A percentile compares a stretch with the other conserved stretches of the same genome.
Conservation (phyloP, 148 eudicot species). For the Suaeda aralocaspica region DNA sequence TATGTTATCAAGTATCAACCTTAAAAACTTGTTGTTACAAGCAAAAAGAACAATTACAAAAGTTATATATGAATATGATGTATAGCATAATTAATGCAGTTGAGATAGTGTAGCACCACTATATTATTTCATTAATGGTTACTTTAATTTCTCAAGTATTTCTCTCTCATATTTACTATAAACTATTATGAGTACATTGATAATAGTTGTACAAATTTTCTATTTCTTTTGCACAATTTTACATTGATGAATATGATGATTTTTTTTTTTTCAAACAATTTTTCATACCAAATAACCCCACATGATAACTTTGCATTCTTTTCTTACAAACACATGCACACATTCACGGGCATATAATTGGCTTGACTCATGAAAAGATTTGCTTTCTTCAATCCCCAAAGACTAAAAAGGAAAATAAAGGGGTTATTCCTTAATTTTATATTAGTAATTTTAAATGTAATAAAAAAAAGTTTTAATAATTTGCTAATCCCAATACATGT, state of each 20-base stretch:
- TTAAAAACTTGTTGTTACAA: too few species aligned
- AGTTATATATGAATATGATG: too few species aligned
- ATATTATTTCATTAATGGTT: neutral
- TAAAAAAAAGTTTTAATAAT: neutral
- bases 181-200: too few species aligned
- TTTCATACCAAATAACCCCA: conserved; percentile 19
- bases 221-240: too few species aligned
- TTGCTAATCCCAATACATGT: neutral
- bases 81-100: neutral
- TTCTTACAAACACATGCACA: conserved; percentile 8
- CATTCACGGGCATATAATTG: conserved; percentile 29
- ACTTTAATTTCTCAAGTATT: neutral
- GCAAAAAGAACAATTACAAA: conserved; percentile 11
- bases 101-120: conserved; percentile 2
- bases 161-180: neutral
- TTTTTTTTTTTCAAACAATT: too few species aligned
- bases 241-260: too few species aligned
- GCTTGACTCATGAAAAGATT: conserved; percentile 19
- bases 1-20: too few species aligned
- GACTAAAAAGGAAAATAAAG: too few species aligned
- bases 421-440: neutral
- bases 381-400: neutral
- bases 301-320: conserved; percentile 9
- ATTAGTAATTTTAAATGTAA: neutral
- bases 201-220: too few species aligned